Percentiles rank a stretch among this genome's conserved stretches.
Conservation (phyloP, 805 yeast species). For the Ogataea angusta region DNA sequence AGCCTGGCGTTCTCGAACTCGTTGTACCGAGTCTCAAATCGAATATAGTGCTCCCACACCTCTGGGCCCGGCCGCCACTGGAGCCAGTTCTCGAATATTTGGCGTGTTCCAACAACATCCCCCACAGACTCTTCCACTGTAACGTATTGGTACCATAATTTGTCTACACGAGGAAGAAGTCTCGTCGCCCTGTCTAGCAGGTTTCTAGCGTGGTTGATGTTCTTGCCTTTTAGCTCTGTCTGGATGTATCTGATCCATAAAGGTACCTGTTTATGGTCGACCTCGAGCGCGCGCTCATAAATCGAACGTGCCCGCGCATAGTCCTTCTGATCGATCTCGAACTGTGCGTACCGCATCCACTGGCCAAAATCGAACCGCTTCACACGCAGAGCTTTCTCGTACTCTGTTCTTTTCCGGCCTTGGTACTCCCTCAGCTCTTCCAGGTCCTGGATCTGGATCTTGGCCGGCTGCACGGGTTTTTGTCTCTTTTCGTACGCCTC, state of each 20-base stretch:
- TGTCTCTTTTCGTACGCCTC: constrained; percentile 57
- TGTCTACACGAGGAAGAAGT: constrained; percentile 72
- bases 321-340: constrained; percentile 82
- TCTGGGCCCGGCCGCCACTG: constrained; percentile 62
- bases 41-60: constrained; percentile 75
- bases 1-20: constrained; percentile 52
- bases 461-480: constrained; percentile 37
- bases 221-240: constrained; percentile 65
- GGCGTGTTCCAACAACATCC: constrained; percentile 57
- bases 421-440: constrained; percentile 80
- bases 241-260: constrained; percentile 85
- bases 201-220: constrained; percentile 86
- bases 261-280: constrained; percentile 71
- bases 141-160: constrained; percentile 82
- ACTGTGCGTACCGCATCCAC: constrained; percentile 89
- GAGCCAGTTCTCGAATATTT: constrained; percentile 76
- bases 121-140: constrained; percentile 78
- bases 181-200: constrained; percentile 74
- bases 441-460: constrained; percentile 59
- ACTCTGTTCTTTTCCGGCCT: constrained; percentile 73
- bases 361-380: constrained; percentile 80
- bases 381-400: constrained; percentile 81
- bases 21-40: constrained; percentile 64
- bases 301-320: constrained; percentile 77
- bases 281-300: constrained; percentile 81